Base-by-base conservation (phyloP, 495 filamentous ascomycete genomes). In the Aspergillus wentii region DNA sequence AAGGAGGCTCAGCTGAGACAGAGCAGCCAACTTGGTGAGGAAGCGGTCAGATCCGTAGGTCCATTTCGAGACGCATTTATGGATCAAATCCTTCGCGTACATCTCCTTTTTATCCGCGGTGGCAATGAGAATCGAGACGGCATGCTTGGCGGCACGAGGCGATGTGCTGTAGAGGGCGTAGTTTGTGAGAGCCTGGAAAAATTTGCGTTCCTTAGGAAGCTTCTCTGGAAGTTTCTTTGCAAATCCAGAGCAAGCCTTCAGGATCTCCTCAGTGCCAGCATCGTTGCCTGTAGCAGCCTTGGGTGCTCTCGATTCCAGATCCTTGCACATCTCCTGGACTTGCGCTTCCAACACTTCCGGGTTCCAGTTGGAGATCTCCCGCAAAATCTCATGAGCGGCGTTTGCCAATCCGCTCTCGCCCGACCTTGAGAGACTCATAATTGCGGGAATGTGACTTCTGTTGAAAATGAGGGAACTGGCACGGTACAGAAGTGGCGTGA, bases 171-270 rank as follows among this genome's bases (percentile, higher is more conserved):
- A 80, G 15, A 88, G 70, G 3, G 90, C 85, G 55, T 86, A 96
- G 43, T 71, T 80, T 28, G 82, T 74, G 51, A 97, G 70, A 13
- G 88, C 81, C 46, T 91, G 82, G 17, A 79, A 62, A 42, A 97
- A 94, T 46, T 87, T 90, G 30, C 86, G 81, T 41, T 94, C 88
- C 38, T 81, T 75, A 1, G 91, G 87, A 35, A 97, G 75, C 30
- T 96, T 90, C 14, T 79, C 74, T 0, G 90, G 84, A 41, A 91
- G 88, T 46, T 79, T 86, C 46, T 77, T 81, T 7, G 90, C 88
- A 56, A 95, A 97, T 3, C 83, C 83, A 6, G 89, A 83, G 50
- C 89, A 94, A 5, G 92, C 91, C 56, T 94, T 95, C 40, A 99
- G 71, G 5, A 88, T 91, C 54, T 95, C 87, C 14, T 89, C 86